phyloP scores from a whole-genome alignment of 2,329 filamentous ascomycete species.

The Elsinoe necatrix region DNA sequence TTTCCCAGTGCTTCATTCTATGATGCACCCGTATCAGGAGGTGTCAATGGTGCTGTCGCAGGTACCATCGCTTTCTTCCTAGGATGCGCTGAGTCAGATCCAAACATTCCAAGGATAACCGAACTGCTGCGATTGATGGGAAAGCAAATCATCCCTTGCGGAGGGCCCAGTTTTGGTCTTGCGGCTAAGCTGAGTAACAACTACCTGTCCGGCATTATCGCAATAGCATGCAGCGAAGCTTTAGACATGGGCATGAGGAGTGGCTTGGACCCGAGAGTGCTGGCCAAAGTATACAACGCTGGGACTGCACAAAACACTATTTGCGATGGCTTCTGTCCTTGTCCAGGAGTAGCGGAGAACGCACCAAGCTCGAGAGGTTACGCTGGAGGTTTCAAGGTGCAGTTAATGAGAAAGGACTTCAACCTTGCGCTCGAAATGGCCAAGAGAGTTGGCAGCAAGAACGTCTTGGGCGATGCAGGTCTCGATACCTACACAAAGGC shows the following conservation, averaged over 20 bases:
- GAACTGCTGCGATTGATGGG: slow-evolving; percentile 46
- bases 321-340: slow-evolving; percentile 44
- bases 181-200: slow-evolving; percentile 55
- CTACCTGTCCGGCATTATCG: slow-evolving; percentile 51
- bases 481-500: slow-evolving; percentile 46
- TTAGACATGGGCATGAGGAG: slow-evolving; percentile 53
- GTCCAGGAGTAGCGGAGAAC: slow-evolving; percentile 42
- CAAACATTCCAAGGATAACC: slow-evolving; percentile 38
- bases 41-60: slow-evolving; percentile 44
- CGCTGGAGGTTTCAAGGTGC: slow-evolving; percentile 49
- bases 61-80: slow-evolving; percentile 50
- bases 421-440: slow-evolving; percentile 48
- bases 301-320: slow-evolving; percentile 47
- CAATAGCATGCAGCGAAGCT: slow-evolving; percentile 50
- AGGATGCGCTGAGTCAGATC: slow-evolving; percentile 39
- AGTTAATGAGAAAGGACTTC: slow-evolving; percentile 54
- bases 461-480: slow-evolving; percentile 44
- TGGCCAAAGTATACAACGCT: slow-evolving; percentile 45
- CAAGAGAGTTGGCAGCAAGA: slow-evolving; percentile 42
- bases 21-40: slow-evolving; percentile 47
- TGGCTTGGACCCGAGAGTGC: slow-evolving; percentile 47
- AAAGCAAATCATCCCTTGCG: slow-evolving; percentile 47
- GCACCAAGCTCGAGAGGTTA: slow-evolving; percentile 44
- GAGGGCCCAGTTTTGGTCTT: slow-evolving; percentile 47
- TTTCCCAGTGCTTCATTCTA: slow-evolving; percentile 42